Percentiles rank a stretch among this genome's conserved stretches.
phyloP scores from a whole-genome alignment of 352 stramenopile species.

The Pythium dissotocum region DNA sequence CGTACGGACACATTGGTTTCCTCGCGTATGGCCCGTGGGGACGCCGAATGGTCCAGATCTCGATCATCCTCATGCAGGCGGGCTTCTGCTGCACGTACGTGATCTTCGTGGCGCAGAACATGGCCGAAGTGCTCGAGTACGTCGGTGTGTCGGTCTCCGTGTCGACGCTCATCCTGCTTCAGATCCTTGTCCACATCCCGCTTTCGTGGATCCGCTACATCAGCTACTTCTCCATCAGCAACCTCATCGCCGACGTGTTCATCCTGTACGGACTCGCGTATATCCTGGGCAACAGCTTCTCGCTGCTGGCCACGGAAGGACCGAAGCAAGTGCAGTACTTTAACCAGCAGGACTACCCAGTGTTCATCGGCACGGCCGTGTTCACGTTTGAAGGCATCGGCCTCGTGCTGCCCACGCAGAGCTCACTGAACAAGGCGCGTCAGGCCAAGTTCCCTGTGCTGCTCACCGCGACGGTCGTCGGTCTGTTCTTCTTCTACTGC shows the following conservation, averaged over 20 bases:
- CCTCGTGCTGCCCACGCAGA: slow-evolving; percentile 75
- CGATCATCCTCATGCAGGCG: slow-evolving; percentile 83
- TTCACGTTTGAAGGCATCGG: slow-evolving; percentile 86
- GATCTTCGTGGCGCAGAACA: slow-evolving; percentile 83
- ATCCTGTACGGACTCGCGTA: slow-evolving; percentile 79
- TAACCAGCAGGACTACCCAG: slow-evolving; percentile 67
- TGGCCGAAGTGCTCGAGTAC: slow-evolving; percentile 70
- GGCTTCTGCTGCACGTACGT: slow-evolving; percentile 86
- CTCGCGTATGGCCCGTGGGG: slow-evolving; percentile 69
- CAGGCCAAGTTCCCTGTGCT: slow-evolving; percentile 66
- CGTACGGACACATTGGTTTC: slow-evolving; percentile 74
- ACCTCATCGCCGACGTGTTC: slow-evolving; percentile 82
- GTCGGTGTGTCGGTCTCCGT: slow-evolving; percentile 39
- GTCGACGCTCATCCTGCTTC: slow-evolving; percentile 69
- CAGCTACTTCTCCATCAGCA: slow-evolving; percentile 86
- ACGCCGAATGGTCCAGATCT: slow-evolving; percentile 73
- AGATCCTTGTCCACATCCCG: slow-evolving; percentile 75
- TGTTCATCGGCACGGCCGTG: slow-evolving; percentile 80
- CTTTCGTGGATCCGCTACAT: slow-evolving; percentile 87
- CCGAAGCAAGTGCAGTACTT: slow-evolving; percentile 61
- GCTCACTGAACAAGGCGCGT: slow-evolving; percentile 57
- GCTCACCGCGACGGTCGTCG: slow-evolving; percentile 62
- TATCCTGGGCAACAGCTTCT: slow-evolving; percentile 78
- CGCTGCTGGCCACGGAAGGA: slow-evolving; percentile 48
- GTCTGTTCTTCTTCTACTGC: slow-evolving; percentile 79